Evolutionary conservation across 257 asterid species (phyloP), one percentile per base, ranked within the genome.

Genomic region (Coffea eugenioides): DNA sequence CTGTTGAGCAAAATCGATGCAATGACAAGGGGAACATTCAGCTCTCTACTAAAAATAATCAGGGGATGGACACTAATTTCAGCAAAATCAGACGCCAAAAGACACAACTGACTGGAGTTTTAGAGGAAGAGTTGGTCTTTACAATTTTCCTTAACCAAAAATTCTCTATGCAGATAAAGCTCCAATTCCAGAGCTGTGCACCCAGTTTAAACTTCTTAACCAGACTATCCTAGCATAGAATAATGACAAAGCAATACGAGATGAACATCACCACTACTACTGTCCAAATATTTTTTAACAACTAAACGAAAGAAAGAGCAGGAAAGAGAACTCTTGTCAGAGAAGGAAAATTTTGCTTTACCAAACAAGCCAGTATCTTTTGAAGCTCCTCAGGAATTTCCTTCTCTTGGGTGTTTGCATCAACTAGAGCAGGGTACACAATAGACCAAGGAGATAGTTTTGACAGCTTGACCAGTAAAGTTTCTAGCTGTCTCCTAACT

Each of bases 401-500:
- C 87, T 90, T 91, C 78, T 90, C 96, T 7, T 86, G 87, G 62
- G 97, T 88, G 90, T 91, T 96, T 80, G 96, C 95, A 91, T 91
- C 98, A 74, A 96, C 98, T 51, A 96, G 97, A 76, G 97, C 92
- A 66, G 99, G 99, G 85, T 93, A 96, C 46, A 96, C 93, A 68
- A 96, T 82, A 71, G 99, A 92, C 96, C 97, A 92, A 54, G 99
- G 99, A 84, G 95, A 92, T 80, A 85, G 90, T 88, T 92, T 92
- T 75, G 97, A 96, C 87, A 94, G 87, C 97, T 88, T 93, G 86
- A 94, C 86, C 62, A 96, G 91, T 89, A 96, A 85, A 73, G 84
- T 86, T 87, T 91, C 97, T 84, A 96, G 88, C 88, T 91, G 97
- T 86, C 82, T 91, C 86, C 99, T 88, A 78, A 96, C 95, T 77